phyloP scores from a whole-genome alignment of 768 basidiomycete genomes.

The Termitomyces sp. region DNA sequence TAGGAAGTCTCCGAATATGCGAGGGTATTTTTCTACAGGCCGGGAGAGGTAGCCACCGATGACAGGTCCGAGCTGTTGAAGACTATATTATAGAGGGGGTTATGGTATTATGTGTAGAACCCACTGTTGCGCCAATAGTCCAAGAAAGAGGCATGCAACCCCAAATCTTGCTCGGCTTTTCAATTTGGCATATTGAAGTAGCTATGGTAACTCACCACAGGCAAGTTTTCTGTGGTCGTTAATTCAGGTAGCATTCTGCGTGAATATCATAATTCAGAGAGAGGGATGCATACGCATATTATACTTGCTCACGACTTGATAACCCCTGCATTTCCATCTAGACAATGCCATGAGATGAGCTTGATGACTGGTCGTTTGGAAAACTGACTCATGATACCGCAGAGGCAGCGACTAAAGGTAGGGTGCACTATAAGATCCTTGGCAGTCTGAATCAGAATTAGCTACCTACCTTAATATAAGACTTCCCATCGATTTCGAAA shows the following conservation, averaged over 20 bases:
- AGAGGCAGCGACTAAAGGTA: background rate
- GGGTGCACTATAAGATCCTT: background rate
- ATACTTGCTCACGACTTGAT: constrained; percentile 41
- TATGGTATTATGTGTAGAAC: background rate
- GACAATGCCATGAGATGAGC: background rate
- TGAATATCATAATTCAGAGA: background rate
- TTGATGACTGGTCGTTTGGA: background rate
- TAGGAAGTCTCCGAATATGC: constrained; percentile 26
- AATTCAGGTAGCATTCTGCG: constrained; percentile 2
- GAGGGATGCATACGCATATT: background rate
- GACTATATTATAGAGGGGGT: background rate
- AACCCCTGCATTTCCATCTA: constrained; percentile 58
- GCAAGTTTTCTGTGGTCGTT: background rate
- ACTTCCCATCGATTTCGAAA: constrained; percentile 64
- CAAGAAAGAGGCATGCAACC: constrained; percentile 1
- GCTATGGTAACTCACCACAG: background rate
- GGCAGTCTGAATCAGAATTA: background rate
- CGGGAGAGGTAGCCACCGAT: constrained; percentile 44
- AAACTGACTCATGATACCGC: constrained; percentile 37
- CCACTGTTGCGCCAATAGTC: background rate
- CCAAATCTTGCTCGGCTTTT: background rate
- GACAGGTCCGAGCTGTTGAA: constrained; percentile 28
- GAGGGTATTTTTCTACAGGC: constrained; percentile 42
- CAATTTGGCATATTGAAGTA: background rate
- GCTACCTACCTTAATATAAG: constrained; percentile 42